phyloP scores from a whole-genome alignment of 1,139 yeast genomes.

The Magnusiomyces magnusii region DNA sequence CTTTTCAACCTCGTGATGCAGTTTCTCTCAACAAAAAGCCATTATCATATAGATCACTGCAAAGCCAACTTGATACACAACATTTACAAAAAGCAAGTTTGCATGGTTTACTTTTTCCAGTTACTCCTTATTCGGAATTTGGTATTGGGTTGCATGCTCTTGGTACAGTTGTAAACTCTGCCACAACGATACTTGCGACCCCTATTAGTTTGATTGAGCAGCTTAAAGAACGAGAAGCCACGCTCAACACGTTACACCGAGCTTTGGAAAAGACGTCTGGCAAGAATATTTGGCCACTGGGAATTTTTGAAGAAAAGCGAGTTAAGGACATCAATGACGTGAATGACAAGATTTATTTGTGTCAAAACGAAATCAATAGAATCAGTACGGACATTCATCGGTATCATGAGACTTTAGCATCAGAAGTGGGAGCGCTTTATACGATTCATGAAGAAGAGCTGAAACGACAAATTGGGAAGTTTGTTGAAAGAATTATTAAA shows the following conservation, averaged over 20 bases:
- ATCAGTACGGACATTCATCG: conserved; percentile 30
- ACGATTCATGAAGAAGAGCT: conserved; percentile 31
- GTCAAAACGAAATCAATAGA: conserved; percentile 27
- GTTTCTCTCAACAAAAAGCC: not conserved
- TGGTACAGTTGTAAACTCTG: not conserved
- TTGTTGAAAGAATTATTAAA: conserved; percentile 26
- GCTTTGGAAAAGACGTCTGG: conserved; percentile 25
- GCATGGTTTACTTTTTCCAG: not conserved
- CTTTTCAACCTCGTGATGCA: not conserved
- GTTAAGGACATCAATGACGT: conserved; percentile 29
- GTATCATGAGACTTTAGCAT: conserved; percentile 34
- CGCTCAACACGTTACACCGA: not conserved
- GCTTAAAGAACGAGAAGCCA: conserved; percentile 1
- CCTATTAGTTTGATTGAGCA: conserved; percentile 23
- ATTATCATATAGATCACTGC: not conserved
- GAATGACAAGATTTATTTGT: conserved; percentile 27
- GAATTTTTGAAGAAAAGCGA: conserved; percentile 34
- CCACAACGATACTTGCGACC: conserved; percentile 18
- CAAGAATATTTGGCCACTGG: conserved; percentile 31
- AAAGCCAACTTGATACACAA: not conserved
- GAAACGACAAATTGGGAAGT: conserved; percentile 27
- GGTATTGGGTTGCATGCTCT: not conserved
- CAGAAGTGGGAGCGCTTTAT: conserved; percentile 36
- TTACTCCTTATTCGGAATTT: not conserved
- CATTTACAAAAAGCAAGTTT: not conserved